A percentile compares a stretch with the other conserved stretches of the same genome.
These are phyloP conservation scores for Elsinoe necatrix DNA, from an alignment of 2,329 filamentous ascomycete genomes.

Conservation along the genomic window DNA sequence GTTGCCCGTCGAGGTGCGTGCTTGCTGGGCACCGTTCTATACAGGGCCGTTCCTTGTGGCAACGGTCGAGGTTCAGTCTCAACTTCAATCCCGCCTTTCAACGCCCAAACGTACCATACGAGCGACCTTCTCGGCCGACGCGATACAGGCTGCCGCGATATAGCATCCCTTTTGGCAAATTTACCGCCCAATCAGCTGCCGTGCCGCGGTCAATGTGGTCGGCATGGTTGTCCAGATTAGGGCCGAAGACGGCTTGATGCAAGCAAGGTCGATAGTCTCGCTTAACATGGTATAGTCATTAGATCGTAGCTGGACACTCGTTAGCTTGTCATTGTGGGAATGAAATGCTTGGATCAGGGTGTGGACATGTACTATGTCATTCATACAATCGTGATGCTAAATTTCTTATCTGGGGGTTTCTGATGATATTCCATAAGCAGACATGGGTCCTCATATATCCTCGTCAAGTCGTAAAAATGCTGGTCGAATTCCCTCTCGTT, in stretches of 20 bases:
- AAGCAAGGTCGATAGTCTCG: not conserved
- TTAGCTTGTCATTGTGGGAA: not conserved
- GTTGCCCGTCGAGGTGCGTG: not conserved
- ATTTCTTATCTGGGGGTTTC: not conserved
- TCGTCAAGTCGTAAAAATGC: conserved; percentile 5
- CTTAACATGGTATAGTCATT: too few species aligned
- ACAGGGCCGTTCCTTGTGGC: not conserved
- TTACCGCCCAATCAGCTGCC: not conserved
- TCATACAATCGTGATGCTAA: conserved; percentile 1
- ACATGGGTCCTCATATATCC: not conserved
- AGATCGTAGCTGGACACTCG: not conserved
- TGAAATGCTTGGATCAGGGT: not conserved
- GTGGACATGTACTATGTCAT: conserved; percentile 3
- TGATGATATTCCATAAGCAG: not conserved
- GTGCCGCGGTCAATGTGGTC: not conserved
- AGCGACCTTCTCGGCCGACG: not conserved
- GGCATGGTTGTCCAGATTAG: not conserved
- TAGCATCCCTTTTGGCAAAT: not conserved
- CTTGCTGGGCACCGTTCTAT: not conserved
- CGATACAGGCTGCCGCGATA: not conserved
- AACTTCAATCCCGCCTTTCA: not conserved
- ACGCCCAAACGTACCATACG: not conserved
- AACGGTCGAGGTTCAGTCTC: not conserved
- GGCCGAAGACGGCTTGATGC: not conserved
- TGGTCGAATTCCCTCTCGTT: not conserved